phyloP scores from a whole-genome alignment of 345 rosid species.

The Hibiscus syriacus region DNA sequence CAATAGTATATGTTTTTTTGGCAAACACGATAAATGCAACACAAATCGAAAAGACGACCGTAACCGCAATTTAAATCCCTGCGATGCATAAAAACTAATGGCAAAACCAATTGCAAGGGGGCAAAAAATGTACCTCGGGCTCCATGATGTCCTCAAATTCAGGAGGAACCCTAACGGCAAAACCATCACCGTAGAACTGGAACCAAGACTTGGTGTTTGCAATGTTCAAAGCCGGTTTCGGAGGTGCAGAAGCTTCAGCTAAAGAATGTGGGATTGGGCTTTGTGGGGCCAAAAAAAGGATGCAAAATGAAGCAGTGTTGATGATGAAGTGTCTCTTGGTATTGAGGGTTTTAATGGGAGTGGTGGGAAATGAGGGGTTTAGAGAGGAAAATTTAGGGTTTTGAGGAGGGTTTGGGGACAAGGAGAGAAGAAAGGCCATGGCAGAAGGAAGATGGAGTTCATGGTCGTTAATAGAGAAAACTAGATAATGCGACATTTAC shows the following conservation, averaged over 20 bases:
- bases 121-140: background rate
- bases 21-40: too few species aligned
- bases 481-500: constrained; percentile 28
- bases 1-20: too few species aligned
- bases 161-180: background rate
- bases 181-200: background rate
- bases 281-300: background rate
- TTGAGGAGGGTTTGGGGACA: constrained; percentile 13
- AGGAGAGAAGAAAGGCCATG: constrained; percentile 64
- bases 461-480: constrained; percentile 17
- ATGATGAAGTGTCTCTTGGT: background rate
- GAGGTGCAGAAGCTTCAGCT: background rate
- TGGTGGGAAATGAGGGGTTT: background rate
- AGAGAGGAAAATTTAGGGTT: background rate
- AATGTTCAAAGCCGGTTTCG: background rate
- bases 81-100: too few species aligned
- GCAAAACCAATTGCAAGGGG: background rate
- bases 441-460: constrained; percentile 13
- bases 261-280: background rate
- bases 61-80: too few species aligned
- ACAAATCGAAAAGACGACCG: too few species aligned
- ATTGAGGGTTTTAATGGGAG: background rate
- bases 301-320: background rate
- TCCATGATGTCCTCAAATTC: background rate
- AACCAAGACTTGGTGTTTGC: background rate